Evolutionary conservation across 805 yeast genomes (phyloP), one percentile per base, ranked within the genome.

Genomic region (Yarrowia porcina): DNA sequence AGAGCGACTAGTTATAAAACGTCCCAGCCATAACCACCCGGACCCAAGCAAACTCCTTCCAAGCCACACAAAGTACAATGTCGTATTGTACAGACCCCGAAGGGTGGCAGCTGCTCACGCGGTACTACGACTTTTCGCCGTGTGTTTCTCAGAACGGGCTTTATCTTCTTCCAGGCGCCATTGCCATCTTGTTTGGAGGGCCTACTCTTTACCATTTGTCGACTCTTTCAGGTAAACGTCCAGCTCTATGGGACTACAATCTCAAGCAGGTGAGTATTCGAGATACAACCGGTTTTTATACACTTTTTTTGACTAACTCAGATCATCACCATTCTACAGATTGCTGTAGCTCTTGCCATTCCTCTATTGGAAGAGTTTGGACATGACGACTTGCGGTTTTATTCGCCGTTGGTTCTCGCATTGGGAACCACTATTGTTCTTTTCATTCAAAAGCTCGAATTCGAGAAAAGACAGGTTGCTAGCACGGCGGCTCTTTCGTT

Each of bases 401-500:
- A 49, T n/a, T 35, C 67, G 18, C 66, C 67, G 0, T 27, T 62
- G 9, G 7, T 65, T 8, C 38, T 39, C n/a, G 62, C 62, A 2
- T n/a, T 57, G 2, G 61, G 65, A 1, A 54, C 65, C 18, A 17
- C 32, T n/a, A 32, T 39, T 9, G 49, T 56, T 15, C 30, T 41
- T 10, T 25, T 39, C 21, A 56, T 56, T 17, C 61, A 41, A 4
- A 39, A 56, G 21, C 30, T 56, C 9, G 61, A 56, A 60, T 52
- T 57, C 15, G 59, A 47, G n/a, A 56, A 56, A 41, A 38, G 49
- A 8, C 44, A 61, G 15, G 66, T 68, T 17, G 68, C 69, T 11
- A 56, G 64, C 18, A 66, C 64, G 18, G 63, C 65, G 11, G 36
- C 65, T 54, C 62, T 69, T 47, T 12, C 65, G 8, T 69, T 65